Percentiles rank a stretch among this genome's conserved stretches.
phyloP scores from a whole-genome alignment of 2,329 filamentous ascomycete genomes.

The Arthrobotrys megalospora region DNA sequence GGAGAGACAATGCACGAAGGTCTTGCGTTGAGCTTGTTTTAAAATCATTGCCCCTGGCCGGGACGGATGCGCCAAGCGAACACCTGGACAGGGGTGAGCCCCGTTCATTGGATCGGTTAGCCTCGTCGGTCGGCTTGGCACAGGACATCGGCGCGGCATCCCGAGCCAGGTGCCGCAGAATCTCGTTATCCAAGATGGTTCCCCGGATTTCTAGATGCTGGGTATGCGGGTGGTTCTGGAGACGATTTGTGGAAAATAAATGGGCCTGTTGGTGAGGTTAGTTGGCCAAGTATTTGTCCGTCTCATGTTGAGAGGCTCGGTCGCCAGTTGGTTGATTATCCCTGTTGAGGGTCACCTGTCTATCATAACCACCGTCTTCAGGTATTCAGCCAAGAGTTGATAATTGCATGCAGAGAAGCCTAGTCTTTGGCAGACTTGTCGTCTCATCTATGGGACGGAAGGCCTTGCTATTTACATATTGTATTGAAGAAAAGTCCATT shows the following conservation, averaged over 20 bases:
- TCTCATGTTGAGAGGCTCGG: constrained; percentile 17
- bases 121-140: constrained; percentile 24
- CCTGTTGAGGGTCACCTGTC: neutral
- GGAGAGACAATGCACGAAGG: neutral
- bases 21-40: constrained; percentile 48
- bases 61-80: constrained; percentile 28
- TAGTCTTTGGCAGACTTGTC: constrained; percentile 6
- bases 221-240: constrained; percentile 13
- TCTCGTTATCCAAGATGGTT: constrained; percentile 12
- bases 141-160: constrained; percentile 55
- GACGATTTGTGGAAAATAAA: constrained; percentile 60
- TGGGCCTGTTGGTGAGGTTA: neutral
- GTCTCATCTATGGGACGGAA: constrained; percentile 31
- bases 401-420: constrained; percentile 42
- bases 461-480: constrained; percentile 2
- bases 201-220: constrained; percentile 8
- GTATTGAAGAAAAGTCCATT: constrained; percentile 1
- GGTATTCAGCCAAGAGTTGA: too few relatives aligned
- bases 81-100: neutral
- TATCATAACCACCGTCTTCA: neutral
- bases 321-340: too few relatives aligned
- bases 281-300: constrained; percentile 41
- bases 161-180: constrained; percentile 11
- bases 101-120: constrained; percentile 29
- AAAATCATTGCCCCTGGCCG: constrained; percentile 34